Evolutionary conservation across 805 yeast genomes (phyloP), one percentile per base, ranked within the genome.

Genomic region (Schwanniomyces yamadae): DNA sequence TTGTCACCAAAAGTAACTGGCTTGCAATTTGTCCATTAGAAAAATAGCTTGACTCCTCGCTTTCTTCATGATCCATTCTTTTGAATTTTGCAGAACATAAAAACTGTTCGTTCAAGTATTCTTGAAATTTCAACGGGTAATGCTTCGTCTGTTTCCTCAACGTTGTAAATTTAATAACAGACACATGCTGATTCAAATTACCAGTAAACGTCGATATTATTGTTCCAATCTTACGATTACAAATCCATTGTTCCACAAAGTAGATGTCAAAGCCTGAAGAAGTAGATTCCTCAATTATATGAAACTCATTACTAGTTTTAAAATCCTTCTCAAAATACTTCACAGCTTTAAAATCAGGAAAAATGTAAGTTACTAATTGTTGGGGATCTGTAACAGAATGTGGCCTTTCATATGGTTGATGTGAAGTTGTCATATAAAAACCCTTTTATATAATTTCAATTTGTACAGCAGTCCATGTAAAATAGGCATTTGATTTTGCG

Each of bases 191-290:
- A n/a, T 69, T 67, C 4, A 76, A 54, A 52, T 88, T 85, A 3
- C 99, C 99, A 0, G 98, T 91, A 57, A 76, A 93, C 0, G 91
- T 78, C 1, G 93, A 78, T 12, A 91, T 81, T 4, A 84, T 71
- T 1, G 83, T 71, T 17, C 85, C 80, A 9, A 78, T 63, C 27
- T 75, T 69, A 29, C 98, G 68, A 40, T 80, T 81, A 22, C 83
- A 72, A 3, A 85, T 82, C 99, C 99, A 93, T 58, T 91, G 97
- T 57, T 93, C 98, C 8, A 91, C 95, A 24, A 93, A 69, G 56
- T 93, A 93, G 11, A 85, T 75, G 59, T 93, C 98, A 54, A 84
- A 88, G 1, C 99, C 98, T 1, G 67, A 49, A 16, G 83, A 67
- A 7, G 60, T 62, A 4, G 79, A 59, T 36, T 68, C 71, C 30